Percentiles rank a stretch among this genome's conserved stretches.
Evolutionary conservation across 108 stramenopile genomes (phyloP).

Genomic region (Fistulifera pelliculosa): DNA sequence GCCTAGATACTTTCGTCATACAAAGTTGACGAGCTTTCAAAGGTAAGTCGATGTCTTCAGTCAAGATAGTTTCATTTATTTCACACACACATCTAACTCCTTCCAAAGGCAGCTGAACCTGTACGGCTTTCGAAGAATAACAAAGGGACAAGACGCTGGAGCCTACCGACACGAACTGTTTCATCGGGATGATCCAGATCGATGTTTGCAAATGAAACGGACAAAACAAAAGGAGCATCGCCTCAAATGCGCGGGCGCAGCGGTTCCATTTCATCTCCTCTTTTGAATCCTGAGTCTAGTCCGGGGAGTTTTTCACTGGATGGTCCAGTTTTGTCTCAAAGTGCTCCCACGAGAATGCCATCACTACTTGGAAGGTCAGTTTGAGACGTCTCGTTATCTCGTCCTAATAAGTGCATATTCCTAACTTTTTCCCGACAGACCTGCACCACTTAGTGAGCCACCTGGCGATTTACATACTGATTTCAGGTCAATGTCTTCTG

Average conservation of each 20-base stretch:
- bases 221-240: constrained; percentile 68
- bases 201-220: constrained; percentile 78
- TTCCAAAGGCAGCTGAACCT: constrained; percentile 62
- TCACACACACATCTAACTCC: constrained; percentile 63
- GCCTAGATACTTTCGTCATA: constrained; percentile 85
- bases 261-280: constrained; percentile 32
- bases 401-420: background rate
- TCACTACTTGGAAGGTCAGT: constrained; percentile 5
- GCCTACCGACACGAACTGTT: constrained; percentile 91
- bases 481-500: background rate
- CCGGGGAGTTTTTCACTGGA: constrained; percentile 17
- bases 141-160: constrained; percentile 85
- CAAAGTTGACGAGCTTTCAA: constrained; percentile 86
- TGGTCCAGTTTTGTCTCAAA: constrained; percentile 4
- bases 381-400: background rate
- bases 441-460: too few species aligned
- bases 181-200: constrained; percentile 82
- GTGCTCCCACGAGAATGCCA: constrained; percentile 10
- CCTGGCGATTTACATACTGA: background rate
- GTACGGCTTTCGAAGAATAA: constrained; percentile 75
- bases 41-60: constrained; percentile 84
- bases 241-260: constrained; percentile 6
- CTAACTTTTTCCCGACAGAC: too few species aligned
- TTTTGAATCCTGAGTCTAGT: constrained; percentile 21
- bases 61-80: too few species aligned